Evolutionary conservation across 2,329 filamentous ascomycete genomes (phyloP).

Genomic region (Beauveria sp.): DNA sequence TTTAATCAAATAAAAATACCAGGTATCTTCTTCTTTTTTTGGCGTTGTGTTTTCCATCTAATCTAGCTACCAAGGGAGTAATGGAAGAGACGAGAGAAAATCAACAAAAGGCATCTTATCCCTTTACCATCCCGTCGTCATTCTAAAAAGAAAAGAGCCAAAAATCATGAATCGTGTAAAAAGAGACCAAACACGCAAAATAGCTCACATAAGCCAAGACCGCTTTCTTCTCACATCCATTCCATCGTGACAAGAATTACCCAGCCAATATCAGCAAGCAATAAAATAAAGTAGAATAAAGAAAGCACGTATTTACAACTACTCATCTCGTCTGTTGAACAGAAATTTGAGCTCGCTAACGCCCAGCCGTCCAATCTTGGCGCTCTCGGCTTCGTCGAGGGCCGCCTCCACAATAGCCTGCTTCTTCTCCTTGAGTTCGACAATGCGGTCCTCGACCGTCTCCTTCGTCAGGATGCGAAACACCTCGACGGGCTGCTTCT

Average conservation of each 20-base stretch:
- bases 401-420: constrained; percentile 68
- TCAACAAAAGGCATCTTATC: not conserved
- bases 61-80: not conserved
- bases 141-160: not conserved
- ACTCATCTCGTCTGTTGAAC: constrained; percentile 34
- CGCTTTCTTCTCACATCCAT: not conserved
- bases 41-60: not conserved
- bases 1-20: not conserved
- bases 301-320: not conserved
- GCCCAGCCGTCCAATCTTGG: constrained; percentile 58
- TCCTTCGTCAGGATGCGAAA: constrained; percentile 69
- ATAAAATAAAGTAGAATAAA: not conserved
- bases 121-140: not conserved
- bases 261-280: not conserved
- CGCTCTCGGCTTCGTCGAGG: constrained; percentile 66
- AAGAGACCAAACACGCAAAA: not conserved
- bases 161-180: not conserved
- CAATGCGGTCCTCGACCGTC: constrained; percentile 84
- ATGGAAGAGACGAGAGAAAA: not conserved
- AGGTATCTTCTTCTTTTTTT: not conserved
- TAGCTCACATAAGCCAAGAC: no score
- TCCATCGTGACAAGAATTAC: not conserved
- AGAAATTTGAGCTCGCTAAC: constrained; percentile 62
- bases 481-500: constrained; percentile 64
- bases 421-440: constrained; percentile 72